phyloP scores from a whole-genome alignment of 148 eudicot genomes.

The Nepenthes gracilis region DNA sequence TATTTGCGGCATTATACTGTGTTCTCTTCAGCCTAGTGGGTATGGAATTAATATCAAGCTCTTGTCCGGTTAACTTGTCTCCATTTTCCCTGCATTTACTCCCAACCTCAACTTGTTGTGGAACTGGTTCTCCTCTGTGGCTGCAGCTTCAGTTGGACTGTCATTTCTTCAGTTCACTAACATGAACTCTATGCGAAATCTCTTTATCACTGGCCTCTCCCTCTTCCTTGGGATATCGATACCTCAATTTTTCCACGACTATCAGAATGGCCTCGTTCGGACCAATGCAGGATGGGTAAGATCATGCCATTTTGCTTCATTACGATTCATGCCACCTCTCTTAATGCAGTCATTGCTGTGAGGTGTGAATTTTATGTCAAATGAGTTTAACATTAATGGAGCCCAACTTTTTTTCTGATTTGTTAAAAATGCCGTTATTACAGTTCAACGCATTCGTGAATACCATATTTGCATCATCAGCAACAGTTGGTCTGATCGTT shows the following conservation, averaged over 20 bases:
- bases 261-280: conserved; percentile 76
- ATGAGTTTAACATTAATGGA: too few relatives aligned
- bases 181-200: conserved; percentile 98
- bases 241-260: conserved; percentile 73
- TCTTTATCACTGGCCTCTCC: conserved; percentile 79
- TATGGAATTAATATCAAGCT: conserved; percentile 19
- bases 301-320: not conserved
- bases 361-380: not conserved
- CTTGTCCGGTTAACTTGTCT: not conserved
- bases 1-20: conserved; percentile 80
- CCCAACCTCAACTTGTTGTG: not conserved
- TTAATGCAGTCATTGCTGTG: not conserved
- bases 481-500: conserved; percentile 76
- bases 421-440: conserved; percentile 5
- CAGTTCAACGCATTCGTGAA: conserved; percentile 96
- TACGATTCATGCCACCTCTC: not conserved
- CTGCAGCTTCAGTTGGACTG: conserved; percentile 91
- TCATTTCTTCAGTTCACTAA: conserved; percentile 97
- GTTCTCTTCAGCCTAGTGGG: conserved; percentile 89
- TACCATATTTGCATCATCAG: conserved; percentile 78
- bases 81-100: not conserved
- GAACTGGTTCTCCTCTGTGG: not conserved
- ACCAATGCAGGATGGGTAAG: conserved; percentile 97
- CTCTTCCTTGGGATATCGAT: conserved; percentile 95
- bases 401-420: not conserved